A percentile compares a stretch with the other conserved stretches of the same genome.
phyloP scores from a whole-genome alignment of 2,329 filamentous ascomycete genomes.

The Lecanicillium sp. region DNA sequence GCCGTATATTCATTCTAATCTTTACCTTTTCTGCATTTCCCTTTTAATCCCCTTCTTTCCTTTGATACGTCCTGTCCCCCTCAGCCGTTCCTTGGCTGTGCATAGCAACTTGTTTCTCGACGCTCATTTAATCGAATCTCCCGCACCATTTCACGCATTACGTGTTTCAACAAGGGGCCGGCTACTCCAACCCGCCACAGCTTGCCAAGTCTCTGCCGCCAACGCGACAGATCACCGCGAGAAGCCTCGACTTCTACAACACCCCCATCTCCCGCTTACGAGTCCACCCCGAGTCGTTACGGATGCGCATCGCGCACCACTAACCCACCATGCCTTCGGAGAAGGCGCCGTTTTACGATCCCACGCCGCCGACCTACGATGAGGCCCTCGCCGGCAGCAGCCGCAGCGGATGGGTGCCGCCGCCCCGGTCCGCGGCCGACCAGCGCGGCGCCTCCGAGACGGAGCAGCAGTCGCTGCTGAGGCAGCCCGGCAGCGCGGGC shows the following conservation, averaged over 20 bases:
- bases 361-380: constrained; percentile 38
- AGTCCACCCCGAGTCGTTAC: not conserved
- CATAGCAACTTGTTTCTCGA: not conserved
- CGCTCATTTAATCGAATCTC: not conserved
- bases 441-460: constrained; percentile 62
- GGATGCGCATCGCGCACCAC: not conserved
- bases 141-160: not conserved
- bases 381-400: constrained; percentile 34
- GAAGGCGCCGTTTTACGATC: constrained; percentile 37
- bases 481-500: constrained; percentile 39
- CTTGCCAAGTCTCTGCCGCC: not conserved
- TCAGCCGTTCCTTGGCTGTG: not conserved
- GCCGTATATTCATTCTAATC: too few relatives aligned
- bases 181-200: not conserved
- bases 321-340: constrained; percentile 29
- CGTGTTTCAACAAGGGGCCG: not conserved
- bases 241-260: not conserved
- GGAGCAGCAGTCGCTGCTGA: constrained; percentile 72
- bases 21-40: not conserved
- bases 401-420: constrained; percentile 26
- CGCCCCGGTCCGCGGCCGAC: constrained; percentile 32
- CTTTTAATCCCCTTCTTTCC: not conserved
- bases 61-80: not conserved
- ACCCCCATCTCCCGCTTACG: not conserved
- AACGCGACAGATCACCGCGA: not conserved